Conservation (phyloP, 176 grass and related monocot genomes). For the Ananas comosus region DNA sequence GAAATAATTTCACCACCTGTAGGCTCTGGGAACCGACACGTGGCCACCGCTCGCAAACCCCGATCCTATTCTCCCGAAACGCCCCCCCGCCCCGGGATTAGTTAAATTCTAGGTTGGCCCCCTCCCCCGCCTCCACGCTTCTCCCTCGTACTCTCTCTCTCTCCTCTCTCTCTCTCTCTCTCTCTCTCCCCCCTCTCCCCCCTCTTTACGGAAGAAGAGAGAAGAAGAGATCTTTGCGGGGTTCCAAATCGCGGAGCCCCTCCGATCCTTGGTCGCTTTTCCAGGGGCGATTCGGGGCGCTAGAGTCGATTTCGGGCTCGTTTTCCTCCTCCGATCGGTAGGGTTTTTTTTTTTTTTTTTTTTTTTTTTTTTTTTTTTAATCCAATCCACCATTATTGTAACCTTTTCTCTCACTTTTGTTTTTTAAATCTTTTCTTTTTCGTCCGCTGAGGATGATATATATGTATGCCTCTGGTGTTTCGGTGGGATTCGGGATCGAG, state of each 20-base stretch:
- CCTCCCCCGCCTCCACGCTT: constrained; percentile 10
- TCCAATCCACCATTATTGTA: no score
- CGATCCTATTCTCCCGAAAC: no score
- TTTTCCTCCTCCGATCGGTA: not conserved
- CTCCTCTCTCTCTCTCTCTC: constrained; percentile 9
- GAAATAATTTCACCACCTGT: no score
- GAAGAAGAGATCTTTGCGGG: constrained; percentile 20
- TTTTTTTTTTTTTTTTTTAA: no score
- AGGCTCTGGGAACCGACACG: no score
- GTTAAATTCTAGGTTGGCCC: constrained; percentile 1
- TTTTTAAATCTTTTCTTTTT: no score
- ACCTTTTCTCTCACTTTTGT: no score
- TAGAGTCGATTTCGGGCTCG: no score
- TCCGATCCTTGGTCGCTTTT: no score
- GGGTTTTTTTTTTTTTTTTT: not conserved
- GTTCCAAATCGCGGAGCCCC: not conserved
- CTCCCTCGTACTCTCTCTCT: constrained; percentile 13
- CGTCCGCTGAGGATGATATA: not conserved
- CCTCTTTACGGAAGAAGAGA: constrained; percentile 10
- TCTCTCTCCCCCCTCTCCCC: constrained; percentile 6
- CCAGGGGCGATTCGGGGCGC: no score
- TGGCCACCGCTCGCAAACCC: no score
- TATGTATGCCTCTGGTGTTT: not conserved
- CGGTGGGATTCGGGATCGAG: not conserved
- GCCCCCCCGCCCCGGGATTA: not conserved